A percentile compares a stretch with the other conserved stretches of the same genome.
These are phyloP conservation scores for Suhomyces bribrorum DNA, from an alignment of 1,139 yeast species.

Conservation along the genomic window DNA sequence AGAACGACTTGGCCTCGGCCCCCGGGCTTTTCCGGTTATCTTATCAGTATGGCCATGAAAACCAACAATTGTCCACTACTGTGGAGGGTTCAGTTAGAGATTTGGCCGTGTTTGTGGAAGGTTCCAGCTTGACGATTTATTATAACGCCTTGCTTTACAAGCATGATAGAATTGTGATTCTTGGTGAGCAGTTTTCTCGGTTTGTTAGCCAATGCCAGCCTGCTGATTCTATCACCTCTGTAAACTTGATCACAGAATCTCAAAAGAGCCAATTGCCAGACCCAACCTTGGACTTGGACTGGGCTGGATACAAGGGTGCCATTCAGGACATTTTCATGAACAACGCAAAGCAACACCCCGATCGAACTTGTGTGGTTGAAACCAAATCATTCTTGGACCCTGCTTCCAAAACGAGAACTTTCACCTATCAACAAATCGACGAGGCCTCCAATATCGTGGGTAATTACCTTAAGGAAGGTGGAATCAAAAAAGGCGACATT, in stretches of 20 bases:
- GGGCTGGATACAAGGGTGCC: conserved; percentile 91
- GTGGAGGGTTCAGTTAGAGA: conserved; percentile 62
- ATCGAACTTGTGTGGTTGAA: conserved; percentile 87
- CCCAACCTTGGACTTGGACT: conserved; percentile 83
- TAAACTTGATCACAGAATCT: conserved; percentile 64
- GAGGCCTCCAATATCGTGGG: conserved; percentile 95
- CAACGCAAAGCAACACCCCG: conserved; percentile 82
- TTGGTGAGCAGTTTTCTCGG: conserved; percentile 72
- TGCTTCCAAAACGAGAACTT: conserved; percentile 61
- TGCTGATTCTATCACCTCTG: conserved; percentile 55
- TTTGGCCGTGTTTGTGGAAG: conserved; percentile 53
- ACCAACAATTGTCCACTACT: conserved; percentile 49
- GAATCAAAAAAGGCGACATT: conserved; percentile 87
- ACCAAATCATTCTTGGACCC: conserved; percentile 71
- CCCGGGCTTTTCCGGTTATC: conserved; percentile 70
- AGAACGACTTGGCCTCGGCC: conserved; percentile 52
- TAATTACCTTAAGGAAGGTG: conserved; percentile 77
- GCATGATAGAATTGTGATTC: conserved; percentile 62
- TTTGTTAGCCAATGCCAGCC: conserved; percentile 42
- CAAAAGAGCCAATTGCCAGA: conserved; percentile 73
- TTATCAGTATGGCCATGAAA: conserved; percentile 50
- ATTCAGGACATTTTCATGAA: conserved; percentile 91
- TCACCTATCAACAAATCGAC: conserved; percentile 82
- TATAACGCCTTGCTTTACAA: conserved; percentile 81
- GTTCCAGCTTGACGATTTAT: conserved; percentile 39